Conservation (phyloP, 225 moss, liverwort and hornwort genomes). For the Polytrichum formosum region DNA sequence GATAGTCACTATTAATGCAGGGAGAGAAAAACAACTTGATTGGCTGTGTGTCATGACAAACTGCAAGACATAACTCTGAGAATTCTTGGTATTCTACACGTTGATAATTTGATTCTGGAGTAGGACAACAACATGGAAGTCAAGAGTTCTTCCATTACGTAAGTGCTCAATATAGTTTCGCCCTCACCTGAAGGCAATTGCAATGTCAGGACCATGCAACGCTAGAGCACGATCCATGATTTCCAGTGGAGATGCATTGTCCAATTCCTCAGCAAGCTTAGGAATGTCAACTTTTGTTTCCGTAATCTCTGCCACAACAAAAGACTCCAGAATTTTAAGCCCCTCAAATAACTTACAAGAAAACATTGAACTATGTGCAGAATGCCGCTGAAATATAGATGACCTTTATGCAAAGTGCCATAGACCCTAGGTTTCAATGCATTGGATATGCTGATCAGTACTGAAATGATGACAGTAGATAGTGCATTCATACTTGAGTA, state of each 20-base stretch:
- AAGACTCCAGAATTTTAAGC: not conserved
- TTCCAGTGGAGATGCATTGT: slow-evolving; percentile 65
- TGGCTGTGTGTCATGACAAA: no score
- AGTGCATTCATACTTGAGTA: not conserved
- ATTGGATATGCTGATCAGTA: not conserved
- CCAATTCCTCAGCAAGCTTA: slow-evolving; percentile 52
- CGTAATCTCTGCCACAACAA: slow-evolving; percentile 35
- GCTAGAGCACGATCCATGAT: slow-evolving; percentile 72
- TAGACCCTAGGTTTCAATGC: not conserved
- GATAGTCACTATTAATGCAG: not conserved
- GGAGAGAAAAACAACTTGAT: not conserved
- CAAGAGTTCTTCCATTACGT: no score
- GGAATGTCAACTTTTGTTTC: slow-evolving; percentile 35
- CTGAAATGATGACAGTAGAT: not conserved
- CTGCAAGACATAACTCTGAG: no score
- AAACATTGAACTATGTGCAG: not conserved
- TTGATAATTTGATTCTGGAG: no score
- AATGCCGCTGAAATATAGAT: not conserved
- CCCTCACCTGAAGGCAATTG: slow-evolving; percentile 88
- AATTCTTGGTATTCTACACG: no score
- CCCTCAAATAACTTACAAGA: not conserved
- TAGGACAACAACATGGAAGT: no score
- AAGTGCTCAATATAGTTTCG: not conserved
- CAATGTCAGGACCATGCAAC: slow-evolving; percentile 71
- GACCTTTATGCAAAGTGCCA: not conserved